These are phyloP conservation scores for Lipomyces kockii DNA, from an alignment of 805 yeast genomes.

Conservation along the genomic window DNA sequence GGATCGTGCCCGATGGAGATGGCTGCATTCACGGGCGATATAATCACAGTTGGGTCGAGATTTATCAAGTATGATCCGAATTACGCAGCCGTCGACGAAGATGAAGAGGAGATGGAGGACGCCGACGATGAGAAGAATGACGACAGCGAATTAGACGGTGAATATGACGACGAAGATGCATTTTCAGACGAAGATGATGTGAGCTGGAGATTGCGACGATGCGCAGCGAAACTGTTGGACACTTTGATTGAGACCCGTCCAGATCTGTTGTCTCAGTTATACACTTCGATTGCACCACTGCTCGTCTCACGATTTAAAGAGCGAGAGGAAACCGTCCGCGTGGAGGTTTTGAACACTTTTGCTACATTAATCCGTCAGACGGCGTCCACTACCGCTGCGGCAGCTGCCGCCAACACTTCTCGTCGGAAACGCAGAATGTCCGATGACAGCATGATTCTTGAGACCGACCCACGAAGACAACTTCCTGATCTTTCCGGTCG, in stretches of 20 bases:
- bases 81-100: conserved; percentile 37
- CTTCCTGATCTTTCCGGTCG: conserved; percentile 24
- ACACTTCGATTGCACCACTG: conserved; percentile 46
- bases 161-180: conserved; percentile 51
- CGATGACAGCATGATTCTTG: conserved; percentile 24
- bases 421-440: conserved; percentile 33
- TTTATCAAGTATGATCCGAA: conserved; percentile 57
- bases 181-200: conserved; percentile 54
- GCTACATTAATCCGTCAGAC: conserved; percentile 47
- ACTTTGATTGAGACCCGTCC: conserved; percentile 51
- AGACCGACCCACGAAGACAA: conserved; percentile 20
- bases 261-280: conserved; percentile 42
- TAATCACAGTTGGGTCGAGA: conserved; percentile 43
- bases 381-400: conserved; percentile 21
- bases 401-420: conserved; percentile 32
- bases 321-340: conserved; percentile 53
- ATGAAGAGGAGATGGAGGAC: conserved; percentile 21
- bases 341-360: conserved; percentile 55
- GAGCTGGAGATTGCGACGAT: conserved; percentile 67
- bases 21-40: conserved; percentile 41
- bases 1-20: conserved; percentile 48
- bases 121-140: conserved; percentile 46
- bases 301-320: conserved; percentile 50
- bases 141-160: conserved; percentile 49
- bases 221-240: conserved; percentile 53